These are phyloP conservation scores for Kernera saxatilis DNA, from an alignment of 345 rosid genomes.

Conservation along the genomic window DNA sequence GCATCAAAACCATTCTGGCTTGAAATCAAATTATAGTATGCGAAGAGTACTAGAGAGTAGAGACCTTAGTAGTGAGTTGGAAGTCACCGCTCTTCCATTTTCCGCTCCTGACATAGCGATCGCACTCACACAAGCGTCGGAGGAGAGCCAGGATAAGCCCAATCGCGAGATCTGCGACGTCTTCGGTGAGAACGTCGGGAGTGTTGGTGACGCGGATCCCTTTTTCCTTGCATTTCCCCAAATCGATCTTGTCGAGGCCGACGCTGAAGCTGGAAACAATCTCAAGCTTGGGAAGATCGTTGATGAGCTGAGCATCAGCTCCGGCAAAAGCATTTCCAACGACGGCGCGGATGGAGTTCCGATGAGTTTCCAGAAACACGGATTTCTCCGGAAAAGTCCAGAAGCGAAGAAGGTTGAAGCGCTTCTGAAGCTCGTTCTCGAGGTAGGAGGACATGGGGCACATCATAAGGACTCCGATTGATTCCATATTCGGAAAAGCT, in stretches of 20 bases:
- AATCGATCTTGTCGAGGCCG: conserved; percentile 79
- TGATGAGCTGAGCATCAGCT: too few species aligned
- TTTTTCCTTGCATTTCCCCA: conserved; percentile 64
- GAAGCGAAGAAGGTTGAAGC: conserved; percentile 57
- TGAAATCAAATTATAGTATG: too few species aligned
- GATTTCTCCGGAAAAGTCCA: conserved; percentile 44
- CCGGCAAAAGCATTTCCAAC: conserved; percentile 57
- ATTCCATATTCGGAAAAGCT: conserved; percentile 41
- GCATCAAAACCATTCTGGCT: too few species aligned
- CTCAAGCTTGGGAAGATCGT: conserved; percentile 59
- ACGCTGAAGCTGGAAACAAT: conserved; percentile 72
- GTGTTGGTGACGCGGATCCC: conserved; percentile 78
- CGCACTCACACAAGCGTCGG: conserved; percentile 61
- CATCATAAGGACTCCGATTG: conserved; percentile 68
- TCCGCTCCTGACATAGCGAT: conserved; percentile 66
- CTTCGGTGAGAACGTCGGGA: conserved; percentile 83
- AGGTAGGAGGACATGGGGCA: conserved; percentile 56
- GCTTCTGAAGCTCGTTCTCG: conserved; percentile 60
- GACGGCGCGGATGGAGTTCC: conserved; percentile 62
- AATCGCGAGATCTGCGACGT: conserved; percentile 81
- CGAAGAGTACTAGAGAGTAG: not conserved
- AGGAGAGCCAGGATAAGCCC: conserved; percentile 67
- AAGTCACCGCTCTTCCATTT: conserved; percentile 64
- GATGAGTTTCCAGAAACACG: conserved; percentile 35
- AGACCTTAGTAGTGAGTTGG: conserved; percentile 73